Conservation (phyloP, 2,329 filamentous ascomycete species). For the Purpureocillium takamizusanense region DNA sequence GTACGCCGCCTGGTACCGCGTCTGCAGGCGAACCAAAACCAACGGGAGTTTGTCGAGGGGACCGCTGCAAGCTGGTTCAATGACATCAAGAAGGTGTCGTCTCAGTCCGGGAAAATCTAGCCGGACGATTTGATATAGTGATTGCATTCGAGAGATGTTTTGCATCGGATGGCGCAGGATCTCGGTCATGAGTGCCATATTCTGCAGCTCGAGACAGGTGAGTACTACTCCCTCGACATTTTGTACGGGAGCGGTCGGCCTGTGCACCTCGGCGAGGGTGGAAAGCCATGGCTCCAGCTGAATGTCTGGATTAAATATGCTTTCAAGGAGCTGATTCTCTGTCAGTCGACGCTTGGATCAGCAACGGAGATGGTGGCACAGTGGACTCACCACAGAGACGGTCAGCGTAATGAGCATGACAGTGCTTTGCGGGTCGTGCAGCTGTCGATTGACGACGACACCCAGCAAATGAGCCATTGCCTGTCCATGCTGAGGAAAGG, state of each 20-base stretch:
- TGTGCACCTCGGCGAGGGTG: slow-evolving; percentile 1
- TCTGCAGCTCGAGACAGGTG: slow-evolving; percentile 6
- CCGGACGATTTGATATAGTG: slow-evolving; percentile 10
- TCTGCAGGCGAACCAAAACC: slow-evolving; percentile 3
- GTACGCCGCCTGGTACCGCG: slow-evolving; percentile 8
- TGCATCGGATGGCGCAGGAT: slow-evolving; percentile 10
- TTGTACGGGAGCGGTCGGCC: background rate
- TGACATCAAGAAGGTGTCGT: background rate
- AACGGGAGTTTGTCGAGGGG: slow-evolving; percentile 1
- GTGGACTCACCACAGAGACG: slow-evolving; percentile 21
- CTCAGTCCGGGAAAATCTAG: slow-evolving; percentile 8
- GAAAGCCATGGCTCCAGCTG: slow-evolving; percentile 13
- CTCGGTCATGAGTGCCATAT: slow-evolving; percentile 9
- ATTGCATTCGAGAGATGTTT: slow-evolving; percentile 9
- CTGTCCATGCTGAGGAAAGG: slow-evolving; percentile 18
- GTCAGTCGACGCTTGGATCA: background rate
- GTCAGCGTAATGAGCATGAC: slow-evolving; percentile 20
- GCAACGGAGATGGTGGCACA: too few species aligned
- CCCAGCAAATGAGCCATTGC: slow-evolving; percentile 22
- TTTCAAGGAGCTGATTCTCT: slow-evolving; percentile 19
- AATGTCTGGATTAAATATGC: slow-evolving; percentile 18
- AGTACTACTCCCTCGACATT: background rate
- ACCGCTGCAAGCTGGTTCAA: background rate
- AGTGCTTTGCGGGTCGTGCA: slow-evolving; percentile 16
- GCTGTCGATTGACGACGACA: slow-evolving; percentile 13